Conservation (phyloP, 1,284 basidiomycete species). For the Fomitopsis schrenkii region DNA sequence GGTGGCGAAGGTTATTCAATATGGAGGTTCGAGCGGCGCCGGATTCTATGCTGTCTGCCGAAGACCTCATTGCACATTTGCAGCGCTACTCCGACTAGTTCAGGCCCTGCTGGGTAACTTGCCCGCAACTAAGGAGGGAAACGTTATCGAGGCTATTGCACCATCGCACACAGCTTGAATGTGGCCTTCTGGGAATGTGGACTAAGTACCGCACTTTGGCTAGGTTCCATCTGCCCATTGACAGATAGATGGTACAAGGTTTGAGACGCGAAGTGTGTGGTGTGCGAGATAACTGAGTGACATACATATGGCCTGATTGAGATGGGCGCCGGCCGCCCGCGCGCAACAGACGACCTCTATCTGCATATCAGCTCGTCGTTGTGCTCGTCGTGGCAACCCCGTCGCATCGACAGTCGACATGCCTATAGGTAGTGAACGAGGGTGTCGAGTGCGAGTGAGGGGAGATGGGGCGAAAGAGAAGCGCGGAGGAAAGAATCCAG, state of each 20-base stretch:
- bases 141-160: not conserved
- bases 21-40: no score
- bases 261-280: not conserved
- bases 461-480: not conserved
- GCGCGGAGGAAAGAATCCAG: not conserved
- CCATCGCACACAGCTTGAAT: no score
- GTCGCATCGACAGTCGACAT: no score
- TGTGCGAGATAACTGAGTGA: not conserved
- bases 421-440: not conserved
- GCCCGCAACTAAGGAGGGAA: no score
- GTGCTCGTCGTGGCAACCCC: not conserved
- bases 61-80: no score
- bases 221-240: not conserved
- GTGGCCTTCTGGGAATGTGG: not conserved
- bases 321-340: not conserved
- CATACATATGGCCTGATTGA: not conserved
- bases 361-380: not conserved
- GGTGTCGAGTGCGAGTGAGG: not conserved
- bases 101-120: not conserved
- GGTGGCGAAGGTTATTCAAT: no score
- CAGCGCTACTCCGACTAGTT: no score
- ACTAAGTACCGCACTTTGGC: not conserved
- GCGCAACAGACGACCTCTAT: not conserved
- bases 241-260: constrained; percentile 1
- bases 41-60: no score